Conservation (phyloP, 1,284 basidiomycete genomes). For the Wolfiporia cocos region DNA sequence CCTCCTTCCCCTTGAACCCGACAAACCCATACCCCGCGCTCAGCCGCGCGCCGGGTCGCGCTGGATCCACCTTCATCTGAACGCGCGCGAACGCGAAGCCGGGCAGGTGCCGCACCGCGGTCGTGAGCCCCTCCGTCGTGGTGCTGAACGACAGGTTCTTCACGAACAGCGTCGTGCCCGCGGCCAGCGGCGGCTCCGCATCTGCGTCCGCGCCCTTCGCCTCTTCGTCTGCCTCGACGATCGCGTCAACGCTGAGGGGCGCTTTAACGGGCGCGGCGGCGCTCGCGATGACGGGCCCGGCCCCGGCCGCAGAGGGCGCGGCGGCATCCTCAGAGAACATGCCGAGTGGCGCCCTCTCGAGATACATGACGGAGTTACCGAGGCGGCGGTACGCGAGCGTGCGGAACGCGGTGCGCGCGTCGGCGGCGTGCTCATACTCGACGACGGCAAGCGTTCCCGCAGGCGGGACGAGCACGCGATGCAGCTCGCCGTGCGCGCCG, state of each 20-base stretch:
- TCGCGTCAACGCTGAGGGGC: conserved; percentile 18
- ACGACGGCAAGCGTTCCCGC: conserved; percentile 93
- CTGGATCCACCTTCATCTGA: conserved; percentile 88
- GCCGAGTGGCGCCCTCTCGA: conserved; percentile 87
- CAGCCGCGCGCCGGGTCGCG: conserved; percentile 57
- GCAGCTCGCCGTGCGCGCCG: conserved; percentile 71
- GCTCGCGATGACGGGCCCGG: conserved; percentile 15
- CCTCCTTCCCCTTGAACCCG: conserved; percentile 77
- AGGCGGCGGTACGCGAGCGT: conserved; percentile 85
- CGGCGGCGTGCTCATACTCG: conserved; percentile 71
- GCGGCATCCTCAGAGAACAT: conserved; percentile 53
- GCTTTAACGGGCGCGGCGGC: conserved; percentile 11
- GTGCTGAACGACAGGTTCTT: conserved; percentile 94
- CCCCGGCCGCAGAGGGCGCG: conserved; percentile 5
- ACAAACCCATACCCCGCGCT: conserved; percentile 98
- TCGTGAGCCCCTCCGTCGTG: conserved; percentile 68
- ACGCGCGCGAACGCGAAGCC: conserved; percentile 87
- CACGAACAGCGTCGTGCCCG: conserved; percentile 86
- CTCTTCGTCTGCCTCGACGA: conserved; percentile 15
- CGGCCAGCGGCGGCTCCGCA: conserved; percentile 43
- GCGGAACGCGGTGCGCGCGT: conserved; percentile 74
- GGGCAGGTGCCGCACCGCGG: conserved; percentile 73
- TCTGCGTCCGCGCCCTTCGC: conserved; percentile 24
- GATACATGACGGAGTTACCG: conserved; percentile 86
- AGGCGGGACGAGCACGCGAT: conserved; percentile 81